A percentile compares a stretch with the other conserved stretches of the same genome.
phyloP scores from a whole-genome alignment of 768 basidiomycete genomes.

The Phlebiopsis flavidoalba region DNA sequence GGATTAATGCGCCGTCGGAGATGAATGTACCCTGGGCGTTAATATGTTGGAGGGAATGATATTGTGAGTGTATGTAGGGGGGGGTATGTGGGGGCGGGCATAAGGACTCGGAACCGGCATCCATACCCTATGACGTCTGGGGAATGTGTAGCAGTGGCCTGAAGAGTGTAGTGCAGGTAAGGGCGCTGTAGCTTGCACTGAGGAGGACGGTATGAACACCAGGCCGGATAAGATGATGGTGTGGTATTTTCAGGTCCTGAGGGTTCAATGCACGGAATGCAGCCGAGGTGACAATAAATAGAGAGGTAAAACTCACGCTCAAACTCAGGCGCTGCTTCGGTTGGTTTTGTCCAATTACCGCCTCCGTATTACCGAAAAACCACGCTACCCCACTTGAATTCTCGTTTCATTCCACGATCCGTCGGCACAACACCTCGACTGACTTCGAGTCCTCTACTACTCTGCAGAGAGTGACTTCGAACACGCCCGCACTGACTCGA shows the following conservation, averaged over 20 bases:
- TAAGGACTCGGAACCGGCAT: not conserved
- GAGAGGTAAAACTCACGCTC: conserved; percentile 35
- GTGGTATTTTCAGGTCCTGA: not conserved
- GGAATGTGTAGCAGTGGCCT: not conserved
- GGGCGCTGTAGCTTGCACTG: not conserved
- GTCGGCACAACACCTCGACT: conserved; percentile 81
- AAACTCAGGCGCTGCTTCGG: conserved; percentile 43
- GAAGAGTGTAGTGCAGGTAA: not conserved
- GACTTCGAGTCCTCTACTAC: conserved; percentile 65
- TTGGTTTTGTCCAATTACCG: conserved; percentile 65
- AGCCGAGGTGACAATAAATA: not conserved
- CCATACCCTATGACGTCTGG: not conserved
- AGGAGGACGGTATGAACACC: not conserved
- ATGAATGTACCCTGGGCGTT: not conserved
- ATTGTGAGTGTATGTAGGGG: no score
- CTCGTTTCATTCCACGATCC: conserved; percentile 67
- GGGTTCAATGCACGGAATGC: not conserved
- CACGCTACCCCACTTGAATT: conserved; percentile 81
- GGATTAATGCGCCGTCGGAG: not conserved
- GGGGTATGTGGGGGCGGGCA: not conserved
- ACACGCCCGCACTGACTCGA: conserved; percentile 77
- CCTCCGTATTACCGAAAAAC: conserved; percentile 72
- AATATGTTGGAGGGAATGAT: not conserved
- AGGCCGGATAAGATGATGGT: not conserved
- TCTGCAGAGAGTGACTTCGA: conserved; percentile 75